Conservation (phyloP, 1,284 basidiomycete species). For the Marasmius sp. region DNA sequence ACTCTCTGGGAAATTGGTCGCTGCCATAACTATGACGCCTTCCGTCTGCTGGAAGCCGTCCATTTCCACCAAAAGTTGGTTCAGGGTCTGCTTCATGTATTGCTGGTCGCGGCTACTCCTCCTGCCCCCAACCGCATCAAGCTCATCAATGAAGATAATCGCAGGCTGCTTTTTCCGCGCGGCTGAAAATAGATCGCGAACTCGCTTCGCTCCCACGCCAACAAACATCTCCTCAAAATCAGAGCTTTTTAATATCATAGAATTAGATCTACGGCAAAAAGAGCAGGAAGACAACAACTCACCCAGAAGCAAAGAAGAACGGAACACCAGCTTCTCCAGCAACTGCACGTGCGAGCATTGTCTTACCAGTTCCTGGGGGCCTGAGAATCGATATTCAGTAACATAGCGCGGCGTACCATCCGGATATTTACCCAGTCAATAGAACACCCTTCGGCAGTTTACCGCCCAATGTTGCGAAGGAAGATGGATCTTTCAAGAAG, state of each 20-base stretch:
- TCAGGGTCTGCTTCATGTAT: constrained; percentile 90
- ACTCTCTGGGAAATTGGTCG: constrained; percentile 93
- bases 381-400: constrained; percentile 22
- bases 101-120: constrained; percentile 86
- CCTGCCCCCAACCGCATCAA: constrained; percentile 93
- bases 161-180: constrained; percentile 94
- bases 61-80: constrained; percentile 93
- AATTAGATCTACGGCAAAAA: constrained; percentile 10
- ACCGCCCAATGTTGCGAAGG: constrained; percentile 87
- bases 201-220: constrained; percentile 93
- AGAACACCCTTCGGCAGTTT: constrained; percentile 91
- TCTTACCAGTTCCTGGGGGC: constrained; percentile 94
- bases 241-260: constrained; percentile 52
- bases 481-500: constrained; percentile 88
- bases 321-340: constrained; percentile 97
- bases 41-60: constrained; percentile 92
- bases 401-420: neutral
- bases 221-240: constrained; percentile 99
- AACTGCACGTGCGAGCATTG: constrained; percentile 92
- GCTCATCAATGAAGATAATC: constrained; percentile 94
- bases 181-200: constrained; percentile 93
- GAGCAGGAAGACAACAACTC: constrained; percentile 19
- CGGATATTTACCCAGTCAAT: constrained; percentile 64
- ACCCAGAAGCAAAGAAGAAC: constrained; percentile 87
- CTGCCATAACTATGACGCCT: constrained; percentile 91